Base-by-base conservation (phyloP, 805 yeast genomes). In the Candida alai region DNA sequence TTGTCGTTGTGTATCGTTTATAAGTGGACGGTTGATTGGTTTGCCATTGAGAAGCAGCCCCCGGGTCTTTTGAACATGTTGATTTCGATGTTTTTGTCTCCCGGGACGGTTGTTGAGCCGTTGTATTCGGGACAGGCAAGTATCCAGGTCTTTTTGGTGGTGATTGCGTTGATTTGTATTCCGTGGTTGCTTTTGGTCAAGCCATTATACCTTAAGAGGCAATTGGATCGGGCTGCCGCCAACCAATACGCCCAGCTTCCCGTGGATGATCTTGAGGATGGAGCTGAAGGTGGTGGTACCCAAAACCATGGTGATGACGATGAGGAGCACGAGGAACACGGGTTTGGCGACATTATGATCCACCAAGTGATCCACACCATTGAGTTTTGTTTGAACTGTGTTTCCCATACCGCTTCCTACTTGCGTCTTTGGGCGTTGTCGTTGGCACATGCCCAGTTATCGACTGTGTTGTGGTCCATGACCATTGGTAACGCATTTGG, bases 361-460 rank as follows among this genome's bases (percentile, higher is more conserved):
- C 96, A 90, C 60, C 98, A 90, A 63, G 95, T 90, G 16, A 90
- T 90, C 48, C 97, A 93, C 60, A 93, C 98, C 8, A 90, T 90
- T 56, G 98, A 90, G 69, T 90, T 93, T 65, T 90, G 98, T 55
- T 73, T 90, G 54, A 93, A 93, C 62, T 85, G 96, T 69, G 96
- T 90, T 20, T 86, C 96, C n/a, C 98, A 90, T 60, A 90, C 98
- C 2, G 98, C 98, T 1, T 90, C 97, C 0, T 90, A 90, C 54
- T 70, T 90, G 48, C 84, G 98, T 62, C 68, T 90, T 46, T 90
- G 98, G 98, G 98, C 98, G 3, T 69, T 90, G 47, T 90, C 97
- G 1, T 75, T 90, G 43, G 98, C 98, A 0, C 98, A 90, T 63
- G 94, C 96, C 10, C 97, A 90, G 67, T 73, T 90, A 49, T 89